phyloP scores from a whole-genome alignment of 2,329 filamentous ascomycete species.

The Aspergillus sp. region DNA sequence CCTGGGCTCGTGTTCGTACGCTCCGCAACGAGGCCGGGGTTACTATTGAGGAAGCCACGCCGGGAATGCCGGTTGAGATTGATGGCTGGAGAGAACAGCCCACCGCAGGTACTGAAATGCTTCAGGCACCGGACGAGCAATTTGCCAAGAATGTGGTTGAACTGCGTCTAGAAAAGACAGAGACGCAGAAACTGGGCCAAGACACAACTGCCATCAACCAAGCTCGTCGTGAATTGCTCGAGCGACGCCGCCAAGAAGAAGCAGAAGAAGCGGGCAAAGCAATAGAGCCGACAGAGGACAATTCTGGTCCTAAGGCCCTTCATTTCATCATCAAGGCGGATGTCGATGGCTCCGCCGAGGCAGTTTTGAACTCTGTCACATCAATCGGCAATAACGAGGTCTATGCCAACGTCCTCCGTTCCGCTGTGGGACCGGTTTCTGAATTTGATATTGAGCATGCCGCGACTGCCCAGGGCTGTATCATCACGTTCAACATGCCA shows the following conservation, averaged over 20 bases:
- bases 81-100: conserved; percentile 91
- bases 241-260: conserved; percentile 34
- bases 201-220: conserved; percentile 75
- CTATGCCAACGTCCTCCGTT: conserved; percentile 64
- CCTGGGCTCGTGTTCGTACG: conserved; percentile 77
- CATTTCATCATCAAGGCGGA: conserved; percentile 88
- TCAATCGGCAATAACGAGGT: conserved; percentile 81
- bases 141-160: conserved; percentile 70
- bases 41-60: conserved; percentile 63
- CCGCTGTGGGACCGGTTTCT: conserved; percentile 66
- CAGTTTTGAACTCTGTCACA: conserved; percentile 67
- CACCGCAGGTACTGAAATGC: conserved; percentile 73
- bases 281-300: conserved; percentile 28
- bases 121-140: conserved; percentile 72
- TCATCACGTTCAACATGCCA: conserved; percentile 78
- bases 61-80: conserved; percentile 84
- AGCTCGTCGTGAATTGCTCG: conserved; percentile 52
- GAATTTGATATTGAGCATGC: conserved; percentile 90
- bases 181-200: conserved; percentile 55
- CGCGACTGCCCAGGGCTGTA: conserved; percentile 61
- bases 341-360: conserved; percentile 88
- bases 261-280: conserved; percentile 27
- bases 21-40: conserved; percentile 78
- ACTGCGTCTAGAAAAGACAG: conserved; percentile 63
- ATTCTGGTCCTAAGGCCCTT: conserved; percentile 48